Evolutionary conservation across 2,329 filamentous ascomycete species (phyloP).

Genomic region (Ceratocystis albifundus): DNA sequence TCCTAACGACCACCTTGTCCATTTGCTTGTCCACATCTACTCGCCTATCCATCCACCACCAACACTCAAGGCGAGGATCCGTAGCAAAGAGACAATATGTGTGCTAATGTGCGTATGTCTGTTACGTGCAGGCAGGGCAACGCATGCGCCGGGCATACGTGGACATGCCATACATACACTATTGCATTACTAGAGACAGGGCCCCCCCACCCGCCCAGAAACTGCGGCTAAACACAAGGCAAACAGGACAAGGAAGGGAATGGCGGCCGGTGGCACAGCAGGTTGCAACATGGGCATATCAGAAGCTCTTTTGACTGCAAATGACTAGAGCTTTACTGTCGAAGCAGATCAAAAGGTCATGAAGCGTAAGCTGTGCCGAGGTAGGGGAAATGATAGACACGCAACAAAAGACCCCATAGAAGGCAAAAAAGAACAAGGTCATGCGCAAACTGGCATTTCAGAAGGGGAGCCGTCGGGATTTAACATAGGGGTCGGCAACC

Average conservation of each 20-base stretch:
- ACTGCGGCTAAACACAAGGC: neutral
- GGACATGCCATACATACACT: neutral
- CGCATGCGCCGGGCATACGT: neutral
- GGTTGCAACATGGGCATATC: neutral
- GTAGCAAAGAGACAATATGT: neutral
- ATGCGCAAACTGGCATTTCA: conserved; percentile 1
- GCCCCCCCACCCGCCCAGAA: too few species aligned
- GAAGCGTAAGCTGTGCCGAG: neutral
- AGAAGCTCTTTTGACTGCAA: too few species aligned
- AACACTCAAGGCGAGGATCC: too few species aligned
- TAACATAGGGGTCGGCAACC: conserved; percentile 1
- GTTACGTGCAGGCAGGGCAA: too few species aligned
- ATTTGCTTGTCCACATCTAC: too few species aligned
- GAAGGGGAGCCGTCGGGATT: conserved; percentile 6
- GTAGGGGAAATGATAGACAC: too few species aligned
- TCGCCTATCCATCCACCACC: too few species aligned
- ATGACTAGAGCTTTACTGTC: too few species aligned
- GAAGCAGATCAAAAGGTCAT: neutral
- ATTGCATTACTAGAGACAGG: neutral
- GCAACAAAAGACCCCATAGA: neutral
- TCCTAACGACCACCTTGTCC: too few species aligned
- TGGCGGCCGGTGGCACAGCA: conserved; percentile 6
- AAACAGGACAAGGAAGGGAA: neutral
- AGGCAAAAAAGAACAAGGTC: conserved; percentile 1
- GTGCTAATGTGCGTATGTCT: neutral